These are phyloP conservation scores for Ophiostoma pallidulum DNA, from an alignment of 2,329 filamentous ascomycete genomes.

Conservation along the genomic window DNA sequence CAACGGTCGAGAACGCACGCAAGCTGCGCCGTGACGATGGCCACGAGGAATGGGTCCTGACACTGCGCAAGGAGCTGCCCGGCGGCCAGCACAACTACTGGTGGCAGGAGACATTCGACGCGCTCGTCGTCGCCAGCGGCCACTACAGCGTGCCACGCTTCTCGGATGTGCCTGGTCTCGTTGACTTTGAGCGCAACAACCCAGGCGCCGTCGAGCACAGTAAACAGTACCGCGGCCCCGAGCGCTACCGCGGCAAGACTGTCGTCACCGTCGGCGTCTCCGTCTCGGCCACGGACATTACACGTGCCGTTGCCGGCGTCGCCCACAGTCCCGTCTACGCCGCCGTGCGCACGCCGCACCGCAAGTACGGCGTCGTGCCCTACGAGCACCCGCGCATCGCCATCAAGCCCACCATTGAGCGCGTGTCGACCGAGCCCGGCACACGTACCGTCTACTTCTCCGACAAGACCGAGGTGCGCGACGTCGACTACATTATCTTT, in stretches of 20 bases:
- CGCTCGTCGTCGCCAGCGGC: slow-evolving; percentile 55
- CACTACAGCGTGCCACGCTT: slow-evolving; percentile 56
- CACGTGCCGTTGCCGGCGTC: slow-evolving; percentile 18
- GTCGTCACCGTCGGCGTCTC: slow-evolving; percentile 55
- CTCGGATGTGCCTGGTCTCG: slow-evolving; percentile 34
- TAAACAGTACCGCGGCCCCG: slow-evolving; percentile 41
- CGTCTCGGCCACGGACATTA: slow-evolving; percentile 53
- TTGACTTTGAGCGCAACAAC: slow-evolving; percentile 32
- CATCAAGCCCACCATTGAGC: slow-evolving; percentile 42
- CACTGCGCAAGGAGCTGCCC: slow-evolving; percentile 30
- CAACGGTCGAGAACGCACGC: slow-evolving; percentile 50
- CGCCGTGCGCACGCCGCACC: slow-evolving; percentile 20
- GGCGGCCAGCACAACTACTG: slow-evolving; percentile 35
- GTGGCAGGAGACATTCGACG: slow-evolving; percentile 54
- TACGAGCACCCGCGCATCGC: slow-evolving; percentile 45
- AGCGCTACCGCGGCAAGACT: slow-evolving; percentile 39
- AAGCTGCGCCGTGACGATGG: slow-evolving; percentile 26
- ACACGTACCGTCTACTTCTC: slow-evolving; percentile 30
- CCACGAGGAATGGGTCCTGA: slow-evolving; percentile 39
- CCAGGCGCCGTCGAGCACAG: slow-evolving; percentile 45
- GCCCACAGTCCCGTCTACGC: slow-evolving; percentile 25
- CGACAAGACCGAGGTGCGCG: slow-evolving; percentile 37
- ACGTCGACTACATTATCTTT: slow-evolving; percentile 48
- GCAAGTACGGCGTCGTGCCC: slow-evolving; percentile 47
- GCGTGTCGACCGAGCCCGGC: slow-evolving; percentile 28